Conservation (phyloP, 306 rosid species). For the Quercus glauca region DNA sequence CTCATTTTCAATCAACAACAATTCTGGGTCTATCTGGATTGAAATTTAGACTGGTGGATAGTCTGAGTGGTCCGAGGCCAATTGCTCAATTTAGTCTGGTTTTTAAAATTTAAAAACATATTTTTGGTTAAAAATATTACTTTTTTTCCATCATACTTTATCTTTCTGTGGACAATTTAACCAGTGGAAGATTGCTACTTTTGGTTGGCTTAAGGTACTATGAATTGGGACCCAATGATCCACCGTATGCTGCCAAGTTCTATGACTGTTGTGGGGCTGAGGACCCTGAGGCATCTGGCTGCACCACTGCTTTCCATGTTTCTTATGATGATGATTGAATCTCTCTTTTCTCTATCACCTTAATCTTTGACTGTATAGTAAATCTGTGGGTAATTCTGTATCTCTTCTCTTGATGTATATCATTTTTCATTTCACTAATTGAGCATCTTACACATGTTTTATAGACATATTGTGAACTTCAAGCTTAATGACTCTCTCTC, state of each 20-base stretch:
- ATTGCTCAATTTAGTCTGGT: neutral
- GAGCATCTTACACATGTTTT: neutral
- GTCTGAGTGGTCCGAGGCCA: neutral
- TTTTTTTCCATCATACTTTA: neutral
- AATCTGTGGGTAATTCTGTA: neutral
- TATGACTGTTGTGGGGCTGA: slow-evolving; percentile 97
- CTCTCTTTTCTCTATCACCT: slow-evolving; percentile 6
- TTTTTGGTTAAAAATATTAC: neutral
- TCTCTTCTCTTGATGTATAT: neutral
- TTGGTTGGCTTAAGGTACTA: slow-evolving; percentile 57
- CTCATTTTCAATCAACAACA: neutral
- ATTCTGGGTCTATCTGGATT: neutral
- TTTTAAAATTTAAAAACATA: too few relatives aligned
- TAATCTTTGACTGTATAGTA: neutral
- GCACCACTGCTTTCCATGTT: slow-evolving; percentile 72
- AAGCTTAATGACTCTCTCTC: neutral
- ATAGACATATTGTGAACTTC: neutral
- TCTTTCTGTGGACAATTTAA: neutral
- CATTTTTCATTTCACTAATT: neutral
- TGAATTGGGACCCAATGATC: slow-evolving; percentile 75
- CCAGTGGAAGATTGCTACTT: slow-evolving; percentile 10
- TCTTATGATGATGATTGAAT: slow-evolving; percentile 66
- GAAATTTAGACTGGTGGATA: neutral
- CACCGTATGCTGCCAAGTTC: slow-evolving; percentile 85
- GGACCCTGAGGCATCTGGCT: slow-evolving; percentile 71